Conservation (phyloP, 148 eudicot genomes). For the Talinum fruticosum region DNA sequence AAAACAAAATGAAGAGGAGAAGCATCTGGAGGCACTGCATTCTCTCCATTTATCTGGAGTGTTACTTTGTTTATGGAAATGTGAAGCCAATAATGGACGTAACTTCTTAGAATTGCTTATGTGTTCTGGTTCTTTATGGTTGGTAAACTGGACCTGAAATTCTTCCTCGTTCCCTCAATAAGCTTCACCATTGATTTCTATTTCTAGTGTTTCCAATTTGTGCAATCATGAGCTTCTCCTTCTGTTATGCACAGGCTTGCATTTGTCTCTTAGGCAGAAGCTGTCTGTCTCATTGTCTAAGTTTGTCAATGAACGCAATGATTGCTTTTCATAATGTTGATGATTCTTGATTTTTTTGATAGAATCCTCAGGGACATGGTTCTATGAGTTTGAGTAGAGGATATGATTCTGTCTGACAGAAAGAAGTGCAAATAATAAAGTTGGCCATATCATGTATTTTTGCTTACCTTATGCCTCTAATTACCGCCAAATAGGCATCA, state of each 20-base stretch:
- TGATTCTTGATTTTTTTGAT: too few species aligned
- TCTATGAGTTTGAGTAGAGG: too few species aligned
- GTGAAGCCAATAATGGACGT: too few species aligned
- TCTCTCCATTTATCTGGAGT: not conserved
- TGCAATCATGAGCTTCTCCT: not conserved
- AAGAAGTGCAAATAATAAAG: not conserved
- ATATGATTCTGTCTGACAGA: too few species aligned
- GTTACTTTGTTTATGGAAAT: too few species aligned
- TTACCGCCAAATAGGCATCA: constrained; percentile 96
- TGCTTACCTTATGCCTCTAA: constrained; percentile 84
- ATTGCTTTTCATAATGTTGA: not conserved
- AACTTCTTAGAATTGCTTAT: too few species aligned
- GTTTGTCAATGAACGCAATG: not conserved
- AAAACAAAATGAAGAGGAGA: not conserved
- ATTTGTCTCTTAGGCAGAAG: not conserved
- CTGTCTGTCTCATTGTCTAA: not conserved
- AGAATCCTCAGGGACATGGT: too few species aligned
- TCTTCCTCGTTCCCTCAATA: not conserved
- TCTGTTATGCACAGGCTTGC: not conserved
- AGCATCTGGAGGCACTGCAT: not conserved
- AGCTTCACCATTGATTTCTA: too few species aligned
- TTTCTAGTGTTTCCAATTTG: not conserved
- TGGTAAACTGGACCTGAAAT: not conserved
- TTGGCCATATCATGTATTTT: not conserved
- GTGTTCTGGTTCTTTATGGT: not conserved